Evolutionary conservation across 495 filamentous ascomycete genomes (phyloP).

Genomic region (Darksidea phi): DNA sequence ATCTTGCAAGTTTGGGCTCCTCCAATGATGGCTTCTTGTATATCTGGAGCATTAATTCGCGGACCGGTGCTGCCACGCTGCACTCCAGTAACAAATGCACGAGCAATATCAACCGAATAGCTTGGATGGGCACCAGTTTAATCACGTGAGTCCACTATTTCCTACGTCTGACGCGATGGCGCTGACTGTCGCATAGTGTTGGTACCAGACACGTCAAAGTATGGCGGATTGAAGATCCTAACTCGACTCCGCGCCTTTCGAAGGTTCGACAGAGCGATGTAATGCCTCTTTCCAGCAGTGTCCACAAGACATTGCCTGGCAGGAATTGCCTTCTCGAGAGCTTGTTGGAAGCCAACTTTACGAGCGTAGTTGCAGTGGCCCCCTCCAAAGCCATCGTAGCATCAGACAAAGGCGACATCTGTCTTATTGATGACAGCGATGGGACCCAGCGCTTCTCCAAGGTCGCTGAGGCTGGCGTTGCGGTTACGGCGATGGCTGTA

Average conservation of each 20-base stretch:
- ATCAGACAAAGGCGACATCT: constrained; percentile 71
- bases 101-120: constrained; percentile 73
- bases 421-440: constrained; percentile 74
- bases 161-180: background rate
- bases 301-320: constrained; percentile 50
- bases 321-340: constrained; percentile 70
- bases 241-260: constrained; percentile 47
- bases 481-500: constrained; percentile 52
- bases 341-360: constrained; percentile 80
- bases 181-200: constrained; percentile 51
- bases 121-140: constrained; percentile 76
- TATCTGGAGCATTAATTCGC: constrained; percentile 80
- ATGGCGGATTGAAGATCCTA: constrained; percentile 74
- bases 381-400: constrained; percentile 64
- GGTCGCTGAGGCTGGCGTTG: constrained; percentile 61
- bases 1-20: constrained; percentile 82
- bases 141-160: constrained; percentile 55
- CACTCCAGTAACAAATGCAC: constrained; percentile 96
- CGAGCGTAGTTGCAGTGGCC: constrained; percentile 70
- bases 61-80: constrained; percentile 78
- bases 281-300: constrained; percentile 43
- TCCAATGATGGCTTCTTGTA: constrained; percentile 93
- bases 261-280: constrained; percentile 50
- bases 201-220: constrained; percentile 92
- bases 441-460: constrained; percentile 66